Conservation (phyloP, 176 grass and related monocot genomes). For the Elaeis guineensis region DNA sequence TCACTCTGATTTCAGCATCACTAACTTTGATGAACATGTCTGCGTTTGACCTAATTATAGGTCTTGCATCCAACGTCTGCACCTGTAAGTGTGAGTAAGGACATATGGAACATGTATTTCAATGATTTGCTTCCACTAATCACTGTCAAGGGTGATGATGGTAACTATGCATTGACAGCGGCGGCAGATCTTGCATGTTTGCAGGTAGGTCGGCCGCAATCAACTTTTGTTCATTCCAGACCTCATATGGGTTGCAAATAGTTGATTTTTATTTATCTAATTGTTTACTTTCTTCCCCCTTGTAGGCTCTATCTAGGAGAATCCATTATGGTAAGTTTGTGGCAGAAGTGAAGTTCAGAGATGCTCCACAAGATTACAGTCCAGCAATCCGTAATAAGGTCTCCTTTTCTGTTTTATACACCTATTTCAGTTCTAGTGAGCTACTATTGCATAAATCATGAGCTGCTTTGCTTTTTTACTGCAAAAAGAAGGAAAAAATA, state of each 20-base stretch:
- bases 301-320: conserved; percentile 82
- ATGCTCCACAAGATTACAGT: conserved; percentile 69
- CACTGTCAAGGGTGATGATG: conserved; percentile 65
- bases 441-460: too few relatives aligned
- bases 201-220: conserved; percentile 41
- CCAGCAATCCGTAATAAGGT: conserved; percentile 65
- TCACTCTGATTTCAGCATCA: conserved; percentile 5
- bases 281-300: background rate
- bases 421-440: too few relatives aligned
- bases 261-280: conserved; percentile 4
- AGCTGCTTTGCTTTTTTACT: background rate
- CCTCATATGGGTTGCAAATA: background rate
- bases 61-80: conserved; percentile 53
- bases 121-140: conserved; percentile 64
- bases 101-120: conserved; percentile 93
- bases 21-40: background rate
- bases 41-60: conserved; percentile 21
- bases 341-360: conserved; percentile 84
- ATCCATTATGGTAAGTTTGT: conserved; percentile 89
- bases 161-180: conserved; percentile 56
- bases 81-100: conserved; percentile 43
- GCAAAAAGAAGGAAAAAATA: background rate
- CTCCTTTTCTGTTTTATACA: background rate
- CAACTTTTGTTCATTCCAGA: background rate
- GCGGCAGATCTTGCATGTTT: conserved; percentile 75